Percentiles rank a stretch among this genome's conserved stretches.
phyloP scores from a whole-genome alignment of 129 eudicot genomes.

The Arctium minus region DNA sequence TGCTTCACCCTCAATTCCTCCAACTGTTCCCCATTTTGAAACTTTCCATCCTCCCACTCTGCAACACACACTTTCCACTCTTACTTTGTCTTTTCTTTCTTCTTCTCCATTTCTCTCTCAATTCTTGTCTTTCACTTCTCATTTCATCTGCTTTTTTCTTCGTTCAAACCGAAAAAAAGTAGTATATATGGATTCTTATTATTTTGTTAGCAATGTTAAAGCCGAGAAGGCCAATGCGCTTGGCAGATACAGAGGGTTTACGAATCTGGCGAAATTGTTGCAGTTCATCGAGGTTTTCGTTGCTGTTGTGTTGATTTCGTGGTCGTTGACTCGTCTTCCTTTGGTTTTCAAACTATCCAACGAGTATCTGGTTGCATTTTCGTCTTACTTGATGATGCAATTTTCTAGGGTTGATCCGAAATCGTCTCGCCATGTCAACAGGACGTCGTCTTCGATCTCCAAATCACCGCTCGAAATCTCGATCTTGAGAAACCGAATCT shows the following conservation, averaged over 20 bases:
- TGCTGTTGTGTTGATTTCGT: slow-evolving; percentile 47
- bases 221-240: slow-evolving; percentile 58
- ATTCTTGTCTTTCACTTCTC: not conserved
- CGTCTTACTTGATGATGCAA: slow-evolving; percentile 24
- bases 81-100: not conserved
- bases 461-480: too few relatives aligned
- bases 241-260: slow-evolving; percentile 43
- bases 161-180: too few relatives aligned
- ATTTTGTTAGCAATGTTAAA: slow-evolving; percentile 10
- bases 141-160: not conserved
- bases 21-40: not conserved
- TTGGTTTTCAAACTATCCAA: slow-evolving; percentile 15
- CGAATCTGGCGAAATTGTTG: slow-evolving; percentile 30
- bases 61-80: too few relatives aligned
- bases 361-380: slow-evolving; percentile 18
- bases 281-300: slow-evolving; percentile 44
- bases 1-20: too few relatives aligned
- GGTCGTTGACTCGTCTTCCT: slow-evolving; percentile 60
- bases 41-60: not conserved
- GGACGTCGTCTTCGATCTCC: too few relatives aligned
- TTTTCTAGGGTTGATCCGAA: too few relatives aligned
- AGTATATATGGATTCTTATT: slow-evolving; percentile 12
- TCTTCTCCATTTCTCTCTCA: not conserved
- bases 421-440: too few relatives aligned
- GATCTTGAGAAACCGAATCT: too few relatives aligned